phyloP scores from a whole-genome alignment of 2,329 filamentous ascomycete species.

The Fusarium odoratissimum region DNA sequence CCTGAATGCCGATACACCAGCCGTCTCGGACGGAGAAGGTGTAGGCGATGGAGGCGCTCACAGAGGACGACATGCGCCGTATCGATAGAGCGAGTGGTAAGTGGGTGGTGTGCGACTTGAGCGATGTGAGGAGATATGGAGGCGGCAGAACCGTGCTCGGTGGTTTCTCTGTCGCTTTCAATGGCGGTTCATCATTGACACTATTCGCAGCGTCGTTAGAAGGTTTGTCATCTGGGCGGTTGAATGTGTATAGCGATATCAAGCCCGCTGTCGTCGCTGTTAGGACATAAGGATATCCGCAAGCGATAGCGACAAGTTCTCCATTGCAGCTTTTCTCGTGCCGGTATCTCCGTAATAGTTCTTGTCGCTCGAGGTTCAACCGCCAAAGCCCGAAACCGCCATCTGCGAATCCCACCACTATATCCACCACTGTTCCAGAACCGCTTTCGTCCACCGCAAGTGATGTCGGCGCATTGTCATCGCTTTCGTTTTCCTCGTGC shows the following conservation, averaged over 20 bases:
- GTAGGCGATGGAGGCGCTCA: constrained; percentile 89
- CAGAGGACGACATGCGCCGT: constrained; percentile 70
- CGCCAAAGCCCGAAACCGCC: constrained; percentile 79
- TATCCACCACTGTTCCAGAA: constrained; percentile 61
- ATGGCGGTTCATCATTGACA: background rate
- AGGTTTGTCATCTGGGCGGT: constrained; percentile 36
- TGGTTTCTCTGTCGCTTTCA: background rate
- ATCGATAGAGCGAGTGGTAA: constrained; percentile 86
- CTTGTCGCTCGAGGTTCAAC: constrained; percentile 59
- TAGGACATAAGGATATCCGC: constrained; percentile 79
- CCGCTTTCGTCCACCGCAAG: constrained; percentile 72
- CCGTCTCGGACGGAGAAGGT: constrained; percentile 81
- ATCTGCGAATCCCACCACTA: constrained; percentile 77
- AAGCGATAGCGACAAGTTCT: constrained; percentile 76
- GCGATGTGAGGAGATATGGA: constrained; percentile 73
- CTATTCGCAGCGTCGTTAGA: constrained; percentile 8
- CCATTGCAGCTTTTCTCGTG: constrained; percentile 73
- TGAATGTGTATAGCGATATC: constrained; percentile 80
- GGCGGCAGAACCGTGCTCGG: constrained; percentile 27
- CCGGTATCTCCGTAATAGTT: constrained; percentile 64
- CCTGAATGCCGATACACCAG: constrained; percentile 93
- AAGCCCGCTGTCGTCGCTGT: constrained; percentile 80
- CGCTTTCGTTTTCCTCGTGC: constrained; percentile 27
- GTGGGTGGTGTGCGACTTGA: constrained; percentile 83
- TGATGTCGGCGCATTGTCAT: constrained; percentile 64